phyloP scores from a whole-genome alignment of 768 basidiomycete genomes.

The Butyriboletus loyo region DNA sequence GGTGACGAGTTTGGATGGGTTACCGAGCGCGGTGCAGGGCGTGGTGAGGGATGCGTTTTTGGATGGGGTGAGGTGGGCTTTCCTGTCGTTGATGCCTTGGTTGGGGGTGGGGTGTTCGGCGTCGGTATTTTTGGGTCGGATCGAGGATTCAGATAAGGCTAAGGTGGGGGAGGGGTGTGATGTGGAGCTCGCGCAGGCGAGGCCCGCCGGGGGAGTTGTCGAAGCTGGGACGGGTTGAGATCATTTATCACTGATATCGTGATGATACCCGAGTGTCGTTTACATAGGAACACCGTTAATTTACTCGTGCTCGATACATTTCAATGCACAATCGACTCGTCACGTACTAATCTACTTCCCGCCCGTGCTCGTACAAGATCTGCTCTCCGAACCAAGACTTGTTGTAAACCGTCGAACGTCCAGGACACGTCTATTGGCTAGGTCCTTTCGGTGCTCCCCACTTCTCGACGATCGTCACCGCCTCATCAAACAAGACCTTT shows the following conservation, averaged over 20 bases:
- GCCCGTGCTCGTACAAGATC: too few relatives aligned
- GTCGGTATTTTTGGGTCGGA: conserved; percentile 39
- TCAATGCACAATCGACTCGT: too few relatives aligned
- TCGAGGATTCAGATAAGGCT: conserved; percentile 27
- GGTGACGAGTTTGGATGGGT: conserved; percentile 33
- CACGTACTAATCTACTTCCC: too few relatives aligned
- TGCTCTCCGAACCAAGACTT: too few relatives aligned
- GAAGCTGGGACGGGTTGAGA: background rate
- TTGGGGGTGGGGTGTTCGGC: conserved; percentile 33
- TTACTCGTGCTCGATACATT: too few relatives aligned
- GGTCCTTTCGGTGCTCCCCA: conserved; percentile 27
- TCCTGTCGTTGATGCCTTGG: conserved; percentile 51
- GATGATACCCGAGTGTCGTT: too few relatives aligned
- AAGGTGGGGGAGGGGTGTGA: background rate
- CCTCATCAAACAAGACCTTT: conserved; percentile 65
- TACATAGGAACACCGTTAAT: too few relatives aligned
- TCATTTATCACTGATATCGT: background rate
- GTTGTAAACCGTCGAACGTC: too few relatives aligned
- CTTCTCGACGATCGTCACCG: conserved; percentile 62
- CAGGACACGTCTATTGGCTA: background rate
- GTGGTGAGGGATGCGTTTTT: conserved; percentile 41
- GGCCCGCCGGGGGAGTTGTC: background rate
- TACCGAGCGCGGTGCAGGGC: conserved; percentile 35
- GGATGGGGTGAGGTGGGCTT: conserved; percentile 41
- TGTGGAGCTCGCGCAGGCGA: background rate